Base-by-base conservation (phyloP, 2,329 filamentous ascomycete genomes). In the Diaporthe velutina region DNA sequence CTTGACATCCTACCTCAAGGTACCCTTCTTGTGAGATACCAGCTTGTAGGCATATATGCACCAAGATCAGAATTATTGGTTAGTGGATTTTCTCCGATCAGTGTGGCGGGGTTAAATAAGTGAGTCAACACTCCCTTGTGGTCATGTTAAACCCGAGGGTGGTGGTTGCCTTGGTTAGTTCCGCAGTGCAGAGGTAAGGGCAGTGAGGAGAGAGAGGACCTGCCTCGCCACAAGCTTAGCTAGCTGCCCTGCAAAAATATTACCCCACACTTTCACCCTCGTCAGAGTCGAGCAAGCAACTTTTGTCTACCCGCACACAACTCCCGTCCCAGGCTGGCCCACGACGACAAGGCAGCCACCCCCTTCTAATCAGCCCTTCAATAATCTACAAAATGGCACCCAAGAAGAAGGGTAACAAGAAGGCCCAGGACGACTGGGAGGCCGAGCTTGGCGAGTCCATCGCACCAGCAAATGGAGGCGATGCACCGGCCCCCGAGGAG, bases 361-460 rank as follows among this genome's bases (percentile, higher is more conserved):
- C 8, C 17, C 33, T 48, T 12, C 33, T 55, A n/a, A 54, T 19
- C 22, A 35, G 15, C 17, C 45, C 38, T 50, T 50, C 42, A 28
- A 13, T n/a, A 38, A 45, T 15, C 57, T 25, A 22, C 77, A 79
- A 88, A 76, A 98, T 98, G 96, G 87, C 96, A 82, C 96, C 96
- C 77, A 98, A 98, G 88, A 97, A 97, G 90, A 98, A 98, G 91
- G 88, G 87, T 80, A 93, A 93, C 83, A 94, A 93, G 86, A 97
- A 96, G 89, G 91, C 88, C 82, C 91, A 94, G 82, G 95, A 98
- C 81, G 95, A 98, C 88, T 98, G 96, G 96, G 97, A 98, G 85
- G 92, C 94, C 73, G 95, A 98, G 77, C 89, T 98, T 73, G 96
- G 95, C 81, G 96, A 98, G 86, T 87, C 89, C 76, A 89, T 92